Evolutionary conservation across 1,284 basidiomycete genomes (phyloP).

Genomic region (Cryptococcus sp.): DNA sequence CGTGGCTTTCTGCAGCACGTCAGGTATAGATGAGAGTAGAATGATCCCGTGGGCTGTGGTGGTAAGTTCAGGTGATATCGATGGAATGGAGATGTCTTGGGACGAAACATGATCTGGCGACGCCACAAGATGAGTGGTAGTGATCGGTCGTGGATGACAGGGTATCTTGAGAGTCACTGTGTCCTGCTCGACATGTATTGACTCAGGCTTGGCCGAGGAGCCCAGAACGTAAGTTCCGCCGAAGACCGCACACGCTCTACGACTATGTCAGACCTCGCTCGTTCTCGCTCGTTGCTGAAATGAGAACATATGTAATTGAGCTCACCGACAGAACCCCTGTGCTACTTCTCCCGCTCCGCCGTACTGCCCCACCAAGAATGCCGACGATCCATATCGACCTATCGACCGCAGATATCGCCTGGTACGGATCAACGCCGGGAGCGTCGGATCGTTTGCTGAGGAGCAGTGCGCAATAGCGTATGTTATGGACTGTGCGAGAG

Average conservation of each 20-base stretch:
- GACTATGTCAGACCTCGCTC: neutral
- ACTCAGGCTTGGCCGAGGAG: slow-evolving; percentile 32
- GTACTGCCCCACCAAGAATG: slow-evolving; percentile 92
- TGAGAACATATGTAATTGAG: neutral
- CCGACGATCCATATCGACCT: slow-evolving; percentile 84
- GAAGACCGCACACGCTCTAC: slow-evolving; percentile 77
- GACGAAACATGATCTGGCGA: slow-evolving; percentile 59
- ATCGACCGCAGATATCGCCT: slow-evolving; percentile 73
- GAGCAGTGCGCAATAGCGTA: slow-evolving; percentile 72
- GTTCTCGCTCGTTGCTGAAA: neutral
- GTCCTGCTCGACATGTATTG: slow-evolving; percentile 23
- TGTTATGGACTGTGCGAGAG: slow-evolving; percentile 63
- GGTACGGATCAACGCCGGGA: slow-evolving; percentile 67
- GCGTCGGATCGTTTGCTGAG: slow-evolving; percentile 61
- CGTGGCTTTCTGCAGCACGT: slow-evolving; percentile 14
- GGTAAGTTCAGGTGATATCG: neutral
- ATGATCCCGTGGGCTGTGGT: slow-evolving; percentile 65
- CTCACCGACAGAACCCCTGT: slow-evolving; percentile 78
- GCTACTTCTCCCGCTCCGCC: slow-evolving; percentile 89
- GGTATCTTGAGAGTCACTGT: slow-evolving; percentile 56
- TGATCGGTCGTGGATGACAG: slow-evolving; percentile 61
- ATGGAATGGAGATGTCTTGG: no score
- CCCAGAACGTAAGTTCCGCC: slow-evolving; percentile 82
- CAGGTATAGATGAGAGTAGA: slow-evolving; percentile 60
- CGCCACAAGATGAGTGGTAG: slow-evolving; percentile 52